Base-by-base conservation (phyloP, 2,329 filamentous ascomycete species). In the Colletotrichum sp. region DNA sequence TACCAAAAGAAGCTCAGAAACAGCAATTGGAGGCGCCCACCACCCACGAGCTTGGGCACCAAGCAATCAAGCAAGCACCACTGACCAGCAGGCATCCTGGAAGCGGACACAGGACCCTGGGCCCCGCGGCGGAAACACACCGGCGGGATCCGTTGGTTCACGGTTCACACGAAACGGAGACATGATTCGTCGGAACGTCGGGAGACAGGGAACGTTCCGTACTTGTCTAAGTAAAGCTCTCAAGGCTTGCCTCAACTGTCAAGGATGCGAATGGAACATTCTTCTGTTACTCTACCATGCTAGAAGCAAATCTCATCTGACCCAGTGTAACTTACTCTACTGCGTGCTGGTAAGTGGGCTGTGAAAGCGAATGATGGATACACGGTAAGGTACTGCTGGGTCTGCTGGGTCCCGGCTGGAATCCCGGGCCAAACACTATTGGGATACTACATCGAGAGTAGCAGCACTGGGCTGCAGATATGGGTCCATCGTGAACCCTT, bases 1-100 rank as follows among this genome's bases (percentile, higher is more conserved):
- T 24, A 36, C 61, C 61, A 43, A 38, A 26, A 65, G 52, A 43
- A 58, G 67, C 68, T 72, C 63, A 66, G 73, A 70, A 55, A 68
- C 32, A 73, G 73, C 70, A 72, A 34, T 68, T 72, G 70, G 73
- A 68, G 55, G 70, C 69, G 69, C 57, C 36, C 64, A 58, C 28
- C 12, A 21, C 43, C 43, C 43, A 52, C 12, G 43, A 52, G 43
- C 43, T 52, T 52, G 43, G 43, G 36, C 16, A 4, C 36, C 36
- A 38, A 30, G 58, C 6, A 30, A n/a, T 10, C 18, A 52, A 52
- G n/a, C 43, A 48, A 48, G 43, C 38, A 43, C 28, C 28, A 43
- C n/a, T n/a, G n/a, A 48, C 38, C 4, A 10, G 18, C 36, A 43
- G 18, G 18, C 18, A 48, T 48, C 55, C 55, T 58, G 55, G 26